Percentiles rank a stretch among this genome's conserved stretches.
Conservation (phyloP, 352 stramenopile species). For the Globisporangium cystogenes region DNA sequence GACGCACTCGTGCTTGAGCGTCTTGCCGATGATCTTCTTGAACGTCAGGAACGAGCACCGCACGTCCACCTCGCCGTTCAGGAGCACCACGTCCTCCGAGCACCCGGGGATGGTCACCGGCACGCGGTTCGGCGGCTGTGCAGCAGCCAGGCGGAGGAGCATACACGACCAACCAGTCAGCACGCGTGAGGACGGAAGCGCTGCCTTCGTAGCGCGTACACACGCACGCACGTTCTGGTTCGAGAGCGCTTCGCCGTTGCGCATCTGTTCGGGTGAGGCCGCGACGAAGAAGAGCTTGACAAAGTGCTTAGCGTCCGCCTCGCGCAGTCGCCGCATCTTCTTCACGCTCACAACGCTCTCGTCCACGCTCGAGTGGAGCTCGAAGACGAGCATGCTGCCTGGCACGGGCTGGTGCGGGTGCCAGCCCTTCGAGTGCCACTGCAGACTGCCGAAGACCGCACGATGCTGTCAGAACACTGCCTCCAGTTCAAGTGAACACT, state of each 20-base stretch:
- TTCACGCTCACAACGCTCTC: conserved; percentile 17
- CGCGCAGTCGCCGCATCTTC: conserved; percentile 3
- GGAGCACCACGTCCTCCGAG: conserved; percentile 49
- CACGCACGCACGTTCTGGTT: conserved; percentile 37
- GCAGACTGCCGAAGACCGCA: conserved; percentile 23
- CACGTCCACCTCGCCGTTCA: conserved; percentile 33
- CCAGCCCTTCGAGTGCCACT: conserved; percentile 72
- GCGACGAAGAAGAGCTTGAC: conserved; percentile 71
- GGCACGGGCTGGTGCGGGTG: conserved; percentile 63
- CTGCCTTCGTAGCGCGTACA: background rate
- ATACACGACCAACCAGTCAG: background rate
- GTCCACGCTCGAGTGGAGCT: conserved; percentile 42
- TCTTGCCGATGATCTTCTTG: conserved; percentile 59
- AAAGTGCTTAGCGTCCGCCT: conserved; percentile 23
- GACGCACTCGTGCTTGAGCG: conserved; percentile 62
- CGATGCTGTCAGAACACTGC: background rate
- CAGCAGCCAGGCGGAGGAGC: background rate
- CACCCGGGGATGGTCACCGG: conserved; percentile 65
- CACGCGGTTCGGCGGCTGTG: conserved; percentile 53
- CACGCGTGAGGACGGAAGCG: no score
- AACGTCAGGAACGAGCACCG: conserved; percentile 62
- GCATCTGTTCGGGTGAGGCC: conserved; percentile 67
- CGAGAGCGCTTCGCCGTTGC: conserved; percentile 45
- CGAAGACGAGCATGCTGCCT: conserved; percentile 74
- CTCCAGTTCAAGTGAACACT: background rate